A percentile compares a stretch with the other conserved stretches of the same genome.
These are phyloP conservation scores for Cladosporium cucumerinum DNA, from an alignment of 2,329 filamentous ascomycete species.

Conservation along the genomic window DNA sequence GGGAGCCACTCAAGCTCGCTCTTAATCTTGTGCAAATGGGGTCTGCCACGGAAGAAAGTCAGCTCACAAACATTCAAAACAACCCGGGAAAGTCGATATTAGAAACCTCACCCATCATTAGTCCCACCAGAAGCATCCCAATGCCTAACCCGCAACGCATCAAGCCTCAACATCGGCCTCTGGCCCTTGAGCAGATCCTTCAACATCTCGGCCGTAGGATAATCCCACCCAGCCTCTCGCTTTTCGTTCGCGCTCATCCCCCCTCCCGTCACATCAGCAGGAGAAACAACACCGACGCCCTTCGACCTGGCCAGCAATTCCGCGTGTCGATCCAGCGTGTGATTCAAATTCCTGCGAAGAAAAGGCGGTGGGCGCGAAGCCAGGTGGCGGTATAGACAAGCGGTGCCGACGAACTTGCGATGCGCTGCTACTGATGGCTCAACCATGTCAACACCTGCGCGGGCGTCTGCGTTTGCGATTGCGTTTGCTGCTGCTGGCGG, in stretches of 20 bases:
- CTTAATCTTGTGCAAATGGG: background rate
- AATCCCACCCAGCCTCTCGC: constrained; percentile 27
- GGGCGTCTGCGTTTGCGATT: background rate
- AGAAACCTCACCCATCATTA: background rate
- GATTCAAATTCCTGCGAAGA: constrained; percentile 33
- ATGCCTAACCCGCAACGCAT: constrained; percentile 19
- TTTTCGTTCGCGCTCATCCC: constrained; percentile 18
- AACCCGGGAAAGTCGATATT: background rate
- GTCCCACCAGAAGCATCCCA: background rate
- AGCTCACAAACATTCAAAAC: background rate
- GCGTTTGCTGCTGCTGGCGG: background rate
- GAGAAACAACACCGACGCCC: constrained; percentile 4
- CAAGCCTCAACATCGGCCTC: constrained; percentile 24
- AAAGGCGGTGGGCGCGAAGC: constrained; percentile 22
- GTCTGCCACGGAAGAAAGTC: background rate
- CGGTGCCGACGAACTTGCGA: constrained; percentile 20
- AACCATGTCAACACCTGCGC: constrained; percentile 19
- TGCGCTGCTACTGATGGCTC: constrained; percentile 16
- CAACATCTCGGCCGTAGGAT: constrained; percentile 30
- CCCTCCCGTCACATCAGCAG: background rate
- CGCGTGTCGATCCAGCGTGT: constrained; percentile 30
- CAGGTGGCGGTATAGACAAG: constrained; percentile 19
- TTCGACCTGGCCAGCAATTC: constrained; percentile 14
- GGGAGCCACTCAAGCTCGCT: constrained; percentile 24
- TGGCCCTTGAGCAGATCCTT: constrained; percentile 24